Base-by-base conservation (phyloP, 2,329 filamentous ascomycete species). In the Zymoseptoria pseudotritici region DNA sequence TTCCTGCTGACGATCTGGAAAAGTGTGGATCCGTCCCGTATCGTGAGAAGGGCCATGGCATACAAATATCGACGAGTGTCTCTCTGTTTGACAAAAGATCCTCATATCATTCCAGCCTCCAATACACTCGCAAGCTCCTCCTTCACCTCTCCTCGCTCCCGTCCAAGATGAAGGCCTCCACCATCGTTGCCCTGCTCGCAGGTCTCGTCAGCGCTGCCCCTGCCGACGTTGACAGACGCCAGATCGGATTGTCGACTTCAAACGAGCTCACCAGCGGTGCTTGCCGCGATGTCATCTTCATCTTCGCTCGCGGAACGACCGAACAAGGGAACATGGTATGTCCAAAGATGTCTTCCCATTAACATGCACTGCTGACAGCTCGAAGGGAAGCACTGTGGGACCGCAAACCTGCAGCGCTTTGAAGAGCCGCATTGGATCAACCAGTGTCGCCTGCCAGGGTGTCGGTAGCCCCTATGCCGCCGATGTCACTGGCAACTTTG, bases 251-350 rank as follows among this genome's bases (percentile, higher is more conserved):
- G 8, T 58, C 59, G 24, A 65, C 63, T 24, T 62, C 58, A n/a
- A 65, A 65, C 52, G 65, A 70, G 36, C 60, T 70, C 54, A 31
- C 56, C 36, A 51, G 66, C 24, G 71, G 70, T n/a, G 66, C 58
- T 50, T 81, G 79, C 71, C 76, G 76, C 52, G 66, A 72, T 29
- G 76, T 82, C 61, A 83, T 80, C 9, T 72, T 84, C 60, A 79
- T 85, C 65, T 84, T 82, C 63, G 82, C 82, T n/a, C 78, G 82
- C 13, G 82, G 82, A 7, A 83, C 82, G 6, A 79, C 77, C 5
- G 80, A 84, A 69, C 31, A 62, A 0, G 81, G 81, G 49, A 84
- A 83, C 65, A 79, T 85, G 56, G 82, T 65, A 36, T 10, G 59
- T 54, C n/a, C 46, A 22, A 6, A 49, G 7, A 46, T 46, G 1